Evolutionary conservation across 2,329 filamentous ascomycete species (phyloP), one percentile per base, ranked within the genome.

Genomic region (Chalaropsis thielavioides): DNA sequence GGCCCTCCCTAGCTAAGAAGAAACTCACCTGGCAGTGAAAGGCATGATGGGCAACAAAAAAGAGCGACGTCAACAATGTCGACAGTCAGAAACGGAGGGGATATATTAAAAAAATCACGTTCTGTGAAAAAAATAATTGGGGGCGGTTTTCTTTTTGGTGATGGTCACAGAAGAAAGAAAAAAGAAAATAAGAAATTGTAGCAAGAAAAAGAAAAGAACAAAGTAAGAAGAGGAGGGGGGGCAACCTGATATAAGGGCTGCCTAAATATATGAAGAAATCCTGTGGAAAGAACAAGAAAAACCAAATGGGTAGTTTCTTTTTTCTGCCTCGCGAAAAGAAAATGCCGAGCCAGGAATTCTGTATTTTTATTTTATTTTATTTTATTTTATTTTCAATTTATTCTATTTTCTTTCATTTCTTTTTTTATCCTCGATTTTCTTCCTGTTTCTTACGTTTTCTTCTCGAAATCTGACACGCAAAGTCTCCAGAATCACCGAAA

Each of bases 11-110:
- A 62, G 60, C 24, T 19, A 51, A 19, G 11, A 19, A 63, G 19
- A 63, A 44, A 63, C 78, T 74, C 79, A 83, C 81, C 79, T 82
- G 62, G 75, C 77, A 72, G 81, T 84, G 79, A 83, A 81, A 76
- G 81, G 73, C 81, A 84, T 84, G 69, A 65, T 81, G 76, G 46
- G 7, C 22, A 10, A 13, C 31, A 41, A 62, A 8, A 38, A 27
- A 56, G 43, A 31, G 11, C 5, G 62, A 22, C 11, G 31, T 27
- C 15, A 22, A 44, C 8, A n/a, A 43, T 13, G 19, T 43, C 13
- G 54, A 58, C 10, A n/a, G 24, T 13, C 13, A 11, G 6, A 38
- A 8, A 17, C 17, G 2, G 54, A 58, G 31, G 19, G 15, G 19
- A 46, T 27, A 58, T 38, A 35, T 3, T 3, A 35, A 17, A 1